Conservation (phyloP, 2,329 filamentous ascomycete genomes). For the Monosporascus sp. region DNA sequence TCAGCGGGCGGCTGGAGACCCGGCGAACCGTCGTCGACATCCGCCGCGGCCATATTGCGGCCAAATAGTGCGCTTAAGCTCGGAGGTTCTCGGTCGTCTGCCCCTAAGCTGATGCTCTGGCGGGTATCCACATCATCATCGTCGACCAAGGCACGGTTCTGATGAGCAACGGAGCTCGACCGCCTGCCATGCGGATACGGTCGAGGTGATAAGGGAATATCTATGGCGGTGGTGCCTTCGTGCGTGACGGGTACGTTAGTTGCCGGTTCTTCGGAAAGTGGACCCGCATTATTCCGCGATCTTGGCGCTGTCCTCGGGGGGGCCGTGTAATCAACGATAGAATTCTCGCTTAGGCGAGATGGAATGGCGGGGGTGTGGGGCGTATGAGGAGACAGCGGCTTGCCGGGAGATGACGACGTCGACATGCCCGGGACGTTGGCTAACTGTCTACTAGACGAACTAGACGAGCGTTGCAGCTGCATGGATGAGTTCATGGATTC, state of each 20-base stretch:
- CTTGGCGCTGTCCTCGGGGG: constrained; percentile 21
- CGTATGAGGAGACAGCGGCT: constrained; percentile 83
- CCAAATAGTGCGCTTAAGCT: constrained; percentile 59
- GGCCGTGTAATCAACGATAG: constrained; percentile 62
- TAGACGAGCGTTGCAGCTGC: constrained; percentile 76
- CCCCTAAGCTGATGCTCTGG: constrained; percentile 63
- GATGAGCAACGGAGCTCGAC: constrained; percentile 65
- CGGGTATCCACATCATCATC: constrained; percentile 59
- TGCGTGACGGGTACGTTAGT: constrained; percentile 33
- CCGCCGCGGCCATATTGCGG: constrained; percentile 33
- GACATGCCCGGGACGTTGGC: constrained; percentile 65
- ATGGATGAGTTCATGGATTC: constrained; percentile 92
- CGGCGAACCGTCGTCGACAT: constrained; percentile 27
- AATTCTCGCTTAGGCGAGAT: constrained; percentile 87
- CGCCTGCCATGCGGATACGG: constrained; percentile 50
- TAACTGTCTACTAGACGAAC: constrained; percentile 59
- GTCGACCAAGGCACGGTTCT: constrained; percentile 47
- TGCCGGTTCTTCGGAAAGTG: constrained; percentile 29
- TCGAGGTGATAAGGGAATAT: constrained; percentile 67
- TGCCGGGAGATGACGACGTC: constrained; percentile 81
- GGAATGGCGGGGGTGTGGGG: constrained; percentile 92
- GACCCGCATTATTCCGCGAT: constrained; percentile 19
- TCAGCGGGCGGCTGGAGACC: constrained; percentile 37
- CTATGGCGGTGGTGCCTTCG: constrained; percentile 60
- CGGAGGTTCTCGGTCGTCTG: constrained; percentile 57